Evolutionary conservation across 768 basidiomycete genomes (phyloP).

Genomic region (Leccinum fibrillosum): DNA sequence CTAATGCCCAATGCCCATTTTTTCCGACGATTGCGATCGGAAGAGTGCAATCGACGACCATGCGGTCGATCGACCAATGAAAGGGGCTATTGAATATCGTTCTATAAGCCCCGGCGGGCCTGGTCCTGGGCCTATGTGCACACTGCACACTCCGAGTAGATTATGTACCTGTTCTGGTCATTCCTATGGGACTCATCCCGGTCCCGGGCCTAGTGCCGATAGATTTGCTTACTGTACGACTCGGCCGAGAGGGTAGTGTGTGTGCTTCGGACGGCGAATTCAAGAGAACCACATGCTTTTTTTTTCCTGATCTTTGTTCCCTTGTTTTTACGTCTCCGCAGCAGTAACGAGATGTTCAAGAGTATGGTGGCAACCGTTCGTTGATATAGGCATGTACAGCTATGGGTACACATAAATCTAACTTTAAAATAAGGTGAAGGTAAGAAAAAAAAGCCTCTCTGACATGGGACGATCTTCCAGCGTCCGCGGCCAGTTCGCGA

Average conservation of each 20-base stretch:
- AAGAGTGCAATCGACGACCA: too few relatives aligned
- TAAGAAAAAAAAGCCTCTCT: neutral
- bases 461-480: neutral
- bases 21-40: too few relatives aligned
- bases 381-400: neutral
- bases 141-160: neutral
- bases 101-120: neutral
- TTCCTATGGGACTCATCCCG: neutral
- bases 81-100: neutral
- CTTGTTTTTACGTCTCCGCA: neutral
- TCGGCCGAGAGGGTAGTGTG: neutral
- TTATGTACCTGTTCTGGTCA: neutral
- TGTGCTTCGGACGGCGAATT: neutral
- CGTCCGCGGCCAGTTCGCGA: neutral
- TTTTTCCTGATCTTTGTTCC: neutral
- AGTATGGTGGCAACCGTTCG: neutral
- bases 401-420: neutral
- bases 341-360: neutral
- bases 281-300: neutral
- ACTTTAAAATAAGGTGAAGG: neutral
- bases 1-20: too few relatives aligned
- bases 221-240: neutral
- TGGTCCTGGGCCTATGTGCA: neutral
- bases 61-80: too few relatives aligned
- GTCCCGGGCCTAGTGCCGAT: neutral